phyloP scores from a whole-genome alignment of 768 basidiomycete species.

The Pholiota conissans region DNA sequence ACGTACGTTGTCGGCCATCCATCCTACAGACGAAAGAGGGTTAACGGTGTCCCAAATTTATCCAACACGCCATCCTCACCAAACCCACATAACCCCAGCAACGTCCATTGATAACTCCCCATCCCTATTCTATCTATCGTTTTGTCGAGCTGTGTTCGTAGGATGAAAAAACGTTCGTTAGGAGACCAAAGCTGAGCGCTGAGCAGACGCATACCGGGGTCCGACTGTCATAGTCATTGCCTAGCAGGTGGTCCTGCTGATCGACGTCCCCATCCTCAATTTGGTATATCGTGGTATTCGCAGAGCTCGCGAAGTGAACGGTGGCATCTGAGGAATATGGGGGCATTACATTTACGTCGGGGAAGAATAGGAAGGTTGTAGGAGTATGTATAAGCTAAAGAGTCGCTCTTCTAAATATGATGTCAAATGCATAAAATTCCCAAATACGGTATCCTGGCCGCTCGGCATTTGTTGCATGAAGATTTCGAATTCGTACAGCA shows the following conservation, averaged over 20 bases:
- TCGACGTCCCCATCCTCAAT: slow-evolving; percentile 37
- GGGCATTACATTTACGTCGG: slow-evolving; percentile 2
- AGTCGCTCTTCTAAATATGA: background rate
- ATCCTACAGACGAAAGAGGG: slow-evolving; percentile 53
- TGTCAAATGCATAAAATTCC: background rate
- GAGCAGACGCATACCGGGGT: slow-evolving; percentile 39
- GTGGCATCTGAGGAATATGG: background rate
- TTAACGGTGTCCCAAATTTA: background rate
- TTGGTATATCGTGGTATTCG: slow-evolving; percentile 7
- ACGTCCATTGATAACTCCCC: slow-evolving; percentile 86
- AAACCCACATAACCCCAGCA: slow-evolving; percentile 84
- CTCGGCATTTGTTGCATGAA: background rate
- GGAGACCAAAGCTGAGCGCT: no score
- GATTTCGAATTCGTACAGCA: background rate
- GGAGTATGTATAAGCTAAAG: background rate
- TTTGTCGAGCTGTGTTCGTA: slow-evolving; percentile 54
- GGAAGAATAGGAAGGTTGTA: background rate
- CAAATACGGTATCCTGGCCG: background rate
- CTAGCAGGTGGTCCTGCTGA: slow-evolving; percentile 32
- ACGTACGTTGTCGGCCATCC: slow-evolving; percentile 90
- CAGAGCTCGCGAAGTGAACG: background rate
- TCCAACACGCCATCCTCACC: slow-evolving; percentile 48
- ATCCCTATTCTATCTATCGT: slow-evolving; percentile 92
- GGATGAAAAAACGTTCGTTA: slow-evolving; percentile 10
- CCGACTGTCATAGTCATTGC: slow-evolving; percentile 40